Conservation (phyloP, 768 basidiomycete genomes). For the Kwoniella sp. region DNA sequence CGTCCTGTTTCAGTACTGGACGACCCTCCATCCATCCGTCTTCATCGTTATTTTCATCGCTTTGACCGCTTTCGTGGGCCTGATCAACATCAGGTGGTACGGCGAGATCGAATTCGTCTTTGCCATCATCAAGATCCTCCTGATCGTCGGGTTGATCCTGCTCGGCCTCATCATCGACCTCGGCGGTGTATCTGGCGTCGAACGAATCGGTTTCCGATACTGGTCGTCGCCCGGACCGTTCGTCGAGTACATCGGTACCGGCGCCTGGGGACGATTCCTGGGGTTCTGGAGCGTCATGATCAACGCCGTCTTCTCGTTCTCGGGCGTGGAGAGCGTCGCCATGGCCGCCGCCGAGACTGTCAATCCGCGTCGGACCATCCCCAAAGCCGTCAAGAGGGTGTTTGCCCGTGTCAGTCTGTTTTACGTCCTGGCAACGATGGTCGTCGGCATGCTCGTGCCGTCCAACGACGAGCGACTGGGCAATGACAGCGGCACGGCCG, state of each 20-base stretch:
- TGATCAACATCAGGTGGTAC: slow-evolving; percentile 43
- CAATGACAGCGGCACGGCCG: background rate
- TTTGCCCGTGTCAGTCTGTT: slow-evolving; percentile 66
- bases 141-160: slow-evolving; percentile 50
- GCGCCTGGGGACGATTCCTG: slow-evolving; percentile 33
- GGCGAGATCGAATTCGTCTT: slow-evolving; percentile 41
- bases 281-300: slow-evolving; percentile 30
- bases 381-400: slow-evolving; percentile 42
- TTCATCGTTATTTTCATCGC: slow-evolving; percentile 34
- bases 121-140: slow-evolving; percentile 44
- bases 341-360: slow-evolving; percentile 37
- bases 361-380: slow-evolving; percentile 40
- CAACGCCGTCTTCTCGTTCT: slow-evolving; percentile 37
- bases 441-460: slow-evolving; percentile 67
- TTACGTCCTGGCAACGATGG: slow-evolving; percentile 70
- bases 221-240: slow-evolving; percentile 44
- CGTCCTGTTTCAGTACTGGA: slow-evolving; percentile 17
- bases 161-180: slow-evolving; percentile 53
- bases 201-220: slow-evolving; percentile 55
- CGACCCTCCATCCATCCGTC: slow-evolving; percentile 20
- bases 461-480: slow-evolving; percentile 52
- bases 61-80: slow-evolving; percentile 15
- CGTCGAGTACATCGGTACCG: slow-evolving; percentile 25
- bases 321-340: slow-evolving; percentile 35
- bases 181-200: slow-evolving; percentile 59